These are phyloP conservation scores for Eimeria maxima DNA, from an alignment of 169 alveolate genomes.

Conservation along the genomic window DNA sequence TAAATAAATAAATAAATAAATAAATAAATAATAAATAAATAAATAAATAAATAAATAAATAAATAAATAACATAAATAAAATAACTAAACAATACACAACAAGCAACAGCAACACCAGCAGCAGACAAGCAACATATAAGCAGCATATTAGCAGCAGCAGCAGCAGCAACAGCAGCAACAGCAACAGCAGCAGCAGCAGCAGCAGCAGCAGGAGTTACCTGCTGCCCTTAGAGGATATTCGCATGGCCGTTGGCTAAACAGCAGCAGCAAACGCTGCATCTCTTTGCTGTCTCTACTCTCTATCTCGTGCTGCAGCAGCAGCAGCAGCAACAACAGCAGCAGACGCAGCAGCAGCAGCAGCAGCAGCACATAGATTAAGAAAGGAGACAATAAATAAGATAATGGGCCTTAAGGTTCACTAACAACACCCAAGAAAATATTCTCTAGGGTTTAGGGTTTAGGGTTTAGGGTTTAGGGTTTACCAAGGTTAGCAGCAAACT, in stretches of 20 bases:
- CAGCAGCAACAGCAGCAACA: no score
- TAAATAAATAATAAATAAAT: background rate
- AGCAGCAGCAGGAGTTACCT: no score
- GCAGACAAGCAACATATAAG: background rate
- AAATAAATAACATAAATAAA: background rate
- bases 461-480: no score
- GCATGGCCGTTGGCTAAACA: background rate
- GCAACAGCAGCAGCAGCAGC: no score
- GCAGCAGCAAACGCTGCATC: conserved; percentile 22
- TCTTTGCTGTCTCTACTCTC: background rate
- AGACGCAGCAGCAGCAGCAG: no score
- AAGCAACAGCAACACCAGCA: background rate
- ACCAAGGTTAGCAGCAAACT: no score
- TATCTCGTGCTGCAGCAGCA: conserved; percentile 23
- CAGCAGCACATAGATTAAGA: background rate
- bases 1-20: background rate
- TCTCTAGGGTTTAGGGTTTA: no score
- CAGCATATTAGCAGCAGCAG: no score
- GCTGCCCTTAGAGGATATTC: background rate
- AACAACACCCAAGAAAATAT: background rate
- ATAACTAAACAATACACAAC: background rate
- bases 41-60: background rate
- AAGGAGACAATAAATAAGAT: background rate
- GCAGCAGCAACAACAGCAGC: background rate
- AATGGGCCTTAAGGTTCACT: background rate